phyloP scores from a whole-genome alignment of 495 filamentous ascomycete species.

The Haplographium delicatum region DNA sequence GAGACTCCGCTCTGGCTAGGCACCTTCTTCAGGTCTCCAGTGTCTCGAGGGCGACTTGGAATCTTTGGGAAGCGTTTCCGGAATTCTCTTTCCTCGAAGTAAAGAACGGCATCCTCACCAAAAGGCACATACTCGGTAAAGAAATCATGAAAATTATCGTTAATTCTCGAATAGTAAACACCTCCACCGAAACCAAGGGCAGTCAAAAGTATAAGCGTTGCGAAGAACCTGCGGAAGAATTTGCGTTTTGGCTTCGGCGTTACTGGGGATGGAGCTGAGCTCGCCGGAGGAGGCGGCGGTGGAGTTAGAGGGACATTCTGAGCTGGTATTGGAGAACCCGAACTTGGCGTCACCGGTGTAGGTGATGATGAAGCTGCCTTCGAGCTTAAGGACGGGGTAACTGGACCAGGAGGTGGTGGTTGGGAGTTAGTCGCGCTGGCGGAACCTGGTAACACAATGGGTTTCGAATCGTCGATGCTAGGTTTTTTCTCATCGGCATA shows the following conservation, averaged over 20 bases:
- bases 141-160: constrained; percentile 98
- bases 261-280: constrained; percentile 43
- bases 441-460: constrained; percentile 52
- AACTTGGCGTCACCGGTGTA: constrained; percentile 42
- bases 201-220: constrained; percentile 66
- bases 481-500: constrained; percentile 54
- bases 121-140: constrained; percentile 97
- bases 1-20: constrained; percentile 80
- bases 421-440: constrained; percentile 48
- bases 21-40: constrained; percentile 72
- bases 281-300: constrained; percentile 45
- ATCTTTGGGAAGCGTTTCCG: constrained; percentile 75
- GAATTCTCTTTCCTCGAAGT: constrained; percentile 94
- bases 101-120: constrained; percentile 92
- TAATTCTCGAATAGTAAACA: constrained; percentile 84
- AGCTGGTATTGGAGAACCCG: constrained; percentile 41
- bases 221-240: constrained; percentile 67
- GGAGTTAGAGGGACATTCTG: constrained; percentile 58
- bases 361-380: constrained; percentile 27
- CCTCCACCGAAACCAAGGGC: constrained; percentile 79
- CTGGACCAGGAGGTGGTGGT: constrained; percentile 39
- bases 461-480: constrained; percentile 41
- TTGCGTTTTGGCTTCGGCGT: constrained; percentile 66
- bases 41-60: constrained; percentile 46
- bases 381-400: constrained; percentile 20